Conservation (phyloP, 139 green algal genomes). For the Closterium sp. region DNA sequence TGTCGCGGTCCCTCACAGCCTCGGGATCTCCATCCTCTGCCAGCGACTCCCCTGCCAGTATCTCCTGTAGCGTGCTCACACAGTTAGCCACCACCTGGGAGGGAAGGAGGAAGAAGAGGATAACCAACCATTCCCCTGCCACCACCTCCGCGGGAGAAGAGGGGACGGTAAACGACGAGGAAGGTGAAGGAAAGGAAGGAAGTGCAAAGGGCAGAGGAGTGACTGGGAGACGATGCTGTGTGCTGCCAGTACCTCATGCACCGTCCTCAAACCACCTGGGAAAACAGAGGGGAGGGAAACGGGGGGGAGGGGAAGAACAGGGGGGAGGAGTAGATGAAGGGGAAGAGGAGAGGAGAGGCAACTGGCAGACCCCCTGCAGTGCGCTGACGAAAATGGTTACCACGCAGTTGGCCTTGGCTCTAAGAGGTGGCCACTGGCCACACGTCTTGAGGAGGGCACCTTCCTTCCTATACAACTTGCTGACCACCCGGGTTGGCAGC, state of each 20-base stretch:
- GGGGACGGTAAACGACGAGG: background rate
- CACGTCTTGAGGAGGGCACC: no score
- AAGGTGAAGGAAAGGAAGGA: no score
- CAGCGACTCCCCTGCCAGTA: conserved; percentile 21
- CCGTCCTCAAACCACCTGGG: conserved; percentile 71
- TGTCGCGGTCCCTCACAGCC: conserved; percentile 17
- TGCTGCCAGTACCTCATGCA: no score
- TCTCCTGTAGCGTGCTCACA: conserved; percentile 60
- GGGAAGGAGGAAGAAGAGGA: no score
- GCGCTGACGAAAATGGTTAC: conserved; percentile 78
- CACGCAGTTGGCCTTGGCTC: no score
- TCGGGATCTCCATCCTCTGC: conserved; percentile 3
- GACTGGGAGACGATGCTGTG: background rate
- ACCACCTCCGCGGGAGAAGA: no score
- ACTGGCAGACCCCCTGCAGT: conserved; percentile 47
- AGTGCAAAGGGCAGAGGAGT: no score
- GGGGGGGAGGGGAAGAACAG: background rate
- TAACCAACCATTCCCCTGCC: no score
- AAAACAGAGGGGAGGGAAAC: no score
- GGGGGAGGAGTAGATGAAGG: conserved; percentile 74
- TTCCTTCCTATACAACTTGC: no score
- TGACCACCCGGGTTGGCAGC: no score
- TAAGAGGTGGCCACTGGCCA: no score
- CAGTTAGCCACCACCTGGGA: conserved; percentile 79
- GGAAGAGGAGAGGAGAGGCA: background rate